Conservation (phyloP, 495 filamentous ascomycete species). For the Hypoxylon fragiforme region DNA sequence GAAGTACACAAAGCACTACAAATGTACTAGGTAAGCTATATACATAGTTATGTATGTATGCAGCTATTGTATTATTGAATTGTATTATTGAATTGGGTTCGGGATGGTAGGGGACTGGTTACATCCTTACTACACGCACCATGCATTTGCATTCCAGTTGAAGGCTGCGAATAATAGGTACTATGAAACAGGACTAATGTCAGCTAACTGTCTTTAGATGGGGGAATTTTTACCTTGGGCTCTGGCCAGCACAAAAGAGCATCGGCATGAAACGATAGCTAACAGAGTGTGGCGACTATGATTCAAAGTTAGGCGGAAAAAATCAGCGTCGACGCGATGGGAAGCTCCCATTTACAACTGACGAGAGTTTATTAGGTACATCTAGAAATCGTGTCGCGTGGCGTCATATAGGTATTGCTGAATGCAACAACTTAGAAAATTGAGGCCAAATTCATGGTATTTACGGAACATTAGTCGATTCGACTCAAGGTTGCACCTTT, state of each 20-base stretch:
- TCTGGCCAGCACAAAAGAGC: constrained; percentile 5
- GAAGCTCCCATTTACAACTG: constrained; percentile 32
- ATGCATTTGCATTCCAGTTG: constrained; percentile 12
- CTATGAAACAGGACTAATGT: constrained; percentile 20
- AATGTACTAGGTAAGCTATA: no score
- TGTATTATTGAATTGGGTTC: no score
- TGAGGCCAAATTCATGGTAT: constrained; percentile 37
- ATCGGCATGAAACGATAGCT: background rate
- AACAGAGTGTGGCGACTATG: constrained; percentile 6
- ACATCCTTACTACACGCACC: background rate
- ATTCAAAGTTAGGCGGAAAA: constrained; percentile 17
- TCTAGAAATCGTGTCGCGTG: constrained; percentile 34
- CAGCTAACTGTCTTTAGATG: constrained; percentile 6
- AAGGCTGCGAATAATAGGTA: constrained; percentile 1
- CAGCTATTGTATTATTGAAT: no score
- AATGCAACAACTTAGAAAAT: constrained; percentile 33
- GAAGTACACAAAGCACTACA: no score
- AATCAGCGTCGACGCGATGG: constrained; percentile 17
- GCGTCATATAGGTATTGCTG: constrained; percentile 31
- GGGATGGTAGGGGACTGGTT: no score
- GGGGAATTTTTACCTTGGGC: constrained; percentile 22
- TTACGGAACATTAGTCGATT: constrained; percentile 42
- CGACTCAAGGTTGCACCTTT: constrained; percentile 42
- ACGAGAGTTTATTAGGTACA: constrained; percentile 31
- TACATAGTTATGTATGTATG: no score